Base-by-base conservation (phyloP, 345 rosid genomes). In the Trapa bicornis region DNA sequence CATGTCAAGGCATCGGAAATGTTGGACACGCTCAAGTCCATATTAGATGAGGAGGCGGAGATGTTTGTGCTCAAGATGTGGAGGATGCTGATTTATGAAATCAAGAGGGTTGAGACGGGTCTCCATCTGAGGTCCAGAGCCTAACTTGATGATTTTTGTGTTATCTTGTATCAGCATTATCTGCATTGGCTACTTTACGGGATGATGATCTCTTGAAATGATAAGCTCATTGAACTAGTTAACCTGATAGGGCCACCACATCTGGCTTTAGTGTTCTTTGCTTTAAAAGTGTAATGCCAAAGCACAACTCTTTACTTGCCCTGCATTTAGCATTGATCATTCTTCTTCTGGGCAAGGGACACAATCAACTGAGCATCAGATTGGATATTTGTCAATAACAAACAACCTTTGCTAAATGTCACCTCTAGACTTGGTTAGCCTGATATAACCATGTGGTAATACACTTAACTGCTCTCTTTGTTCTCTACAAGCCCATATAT, bases 11-110 rank as follows among this genome's bases (percentile, higher is more conserved):
- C 99, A 6, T 72, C 96, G 36, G 84, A 91, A 71, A 91, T 94
- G 97, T 85, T 91, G 82, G 97, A 89, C 87, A 78, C 79, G 58
- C 85, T 94, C 72, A 92, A 94, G 74, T 72, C 88, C 11, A 91
- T 94, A 70, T 75, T 94, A 71, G 97, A 91, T 17, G 97, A 91
- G 50, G 97, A 94, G 79, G 97, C 99, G 11, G 97, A 94, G 78
- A 89, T 94, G 96, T 94, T 94, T 82, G 97, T 94, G 70, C 91
- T 94, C 64, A 94, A 94, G 80, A 89, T 94, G 99, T 91, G 97
- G 96, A 87, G 99, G 79, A 91, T 94, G 99, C 96, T 91, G 56
- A 91, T 94, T 76, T 94, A 87, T 68, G 97, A 94, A 76, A 87
- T 91, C 64, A 94, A 94, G 84, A 89, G 87, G 68, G 92, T 86